phyloP scores from a whole-genome alignment of 768 basidiomycete genomes.

The Pulveroboletus frians region DNA sequence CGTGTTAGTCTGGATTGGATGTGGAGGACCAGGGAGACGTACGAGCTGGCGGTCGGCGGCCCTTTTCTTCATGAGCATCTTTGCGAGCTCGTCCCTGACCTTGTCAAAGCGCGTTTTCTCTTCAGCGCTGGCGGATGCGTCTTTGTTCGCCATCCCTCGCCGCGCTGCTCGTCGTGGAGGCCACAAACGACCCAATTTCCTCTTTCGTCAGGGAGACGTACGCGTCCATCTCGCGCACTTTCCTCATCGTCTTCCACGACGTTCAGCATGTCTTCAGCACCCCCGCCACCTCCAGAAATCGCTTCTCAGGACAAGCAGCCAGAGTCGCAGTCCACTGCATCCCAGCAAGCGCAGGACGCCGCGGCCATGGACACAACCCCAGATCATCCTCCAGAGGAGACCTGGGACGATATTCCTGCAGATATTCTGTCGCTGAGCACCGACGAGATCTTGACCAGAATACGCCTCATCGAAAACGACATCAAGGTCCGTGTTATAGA shows the following conservation, averaged over 20 bases:
- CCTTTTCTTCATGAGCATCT: conserved; percentile 71
- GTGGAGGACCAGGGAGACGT: conserved; percentile 16
- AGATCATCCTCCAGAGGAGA: conserved; percentile 68
- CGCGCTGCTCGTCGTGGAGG: background rate
- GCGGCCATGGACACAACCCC: conserved; percentile 69
- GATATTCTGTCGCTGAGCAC: conserved; percentile 73
- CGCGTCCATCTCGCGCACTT: conserved; percentile 18
- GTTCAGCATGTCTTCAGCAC: conserved; percentile 50
- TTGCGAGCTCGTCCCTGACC: conserved; percentile 68
- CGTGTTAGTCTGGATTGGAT: background rate
- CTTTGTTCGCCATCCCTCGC: conserved; percentile 35
- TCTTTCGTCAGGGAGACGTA: conserved; percentile 22
- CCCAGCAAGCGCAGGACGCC: conserved; percentile 32
- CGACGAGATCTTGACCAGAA: conserved; percentile 86
- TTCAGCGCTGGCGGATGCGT: conserved; percentile 46
- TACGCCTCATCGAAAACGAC: conserved; percentile 93
- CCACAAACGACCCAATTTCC: conserved; percentile 14
- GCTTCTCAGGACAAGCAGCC: conserved; percentile 46
- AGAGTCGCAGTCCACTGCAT: conserved; percentile 32
- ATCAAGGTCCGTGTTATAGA: conserved; percentile 60
- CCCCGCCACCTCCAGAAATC: conserved; percentile 44
- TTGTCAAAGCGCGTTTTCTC: conserved; percentile 68
- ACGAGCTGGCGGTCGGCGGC: conserved; percentile 75
- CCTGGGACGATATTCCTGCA: conserved; percentile 88
- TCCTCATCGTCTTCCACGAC: conserved; percentile 1